Percentiles rank a stretch among this genome's conserved stretches.
phyloP scores from a whole-genome alignment of 495 filamentous ascomycete genomes.

The Podospora fimiseda region DNA sequence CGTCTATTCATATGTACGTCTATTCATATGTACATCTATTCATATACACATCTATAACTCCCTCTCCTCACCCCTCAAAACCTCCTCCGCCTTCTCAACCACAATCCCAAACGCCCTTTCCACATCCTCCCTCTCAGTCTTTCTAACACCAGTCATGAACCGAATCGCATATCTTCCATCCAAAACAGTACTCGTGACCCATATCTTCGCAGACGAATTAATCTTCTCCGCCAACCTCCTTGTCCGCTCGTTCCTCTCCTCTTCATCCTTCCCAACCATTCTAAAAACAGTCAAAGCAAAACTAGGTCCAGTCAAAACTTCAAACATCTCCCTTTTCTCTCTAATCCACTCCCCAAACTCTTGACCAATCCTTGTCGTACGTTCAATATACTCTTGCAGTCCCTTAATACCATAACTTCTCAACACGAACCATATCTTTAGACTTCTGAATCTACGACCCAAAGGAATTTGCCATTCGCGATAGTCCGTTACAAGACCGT shows the following conservation, averaged over 20 bases:
- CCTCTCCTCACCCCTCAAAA: conserved; percentile 12
- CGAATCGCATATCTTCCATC: conserved; percentile 76
- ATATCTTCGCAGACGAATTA: conserved; percentile 72
- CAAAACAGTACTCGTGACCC: conserved; percentile 72
- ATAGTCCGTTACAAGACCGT: conserved; percentile 89
- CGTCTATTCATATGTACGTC: no score
- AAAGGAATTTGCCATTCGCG: conserved; percentile 97
- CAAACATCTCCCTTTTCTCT: conserved; percentile 64
- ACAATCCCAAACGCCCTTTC: conserved; percentile 72
- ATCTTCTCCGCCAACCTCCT: conserved; percentile 72
- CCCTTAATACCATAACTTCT: conserved; percentile 78
- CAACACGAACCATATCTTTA: conserved; percentile 98
- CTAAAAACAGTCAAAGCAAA: conserved; percentile 80
- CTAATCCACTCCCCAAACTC: conserved; percentile 55
- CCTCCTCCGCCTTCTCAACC: conserved; percentile 59
- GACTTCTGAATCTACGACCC: conserved; percentile 78
- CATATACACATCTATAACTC: neutral
- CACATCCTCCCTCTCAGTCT: conserved; percentile 63
- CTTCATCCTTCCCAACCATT: conserved; percentile 35
- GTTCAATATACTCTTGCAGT: conserved; percentile 64
- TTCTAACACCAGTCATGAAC: conserved; percentile 64
- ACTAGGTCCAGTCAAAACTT: conserved; percentile 64
- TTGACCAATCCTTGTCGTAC: conserved; percentile 61
- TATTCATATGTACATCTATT: neutral
- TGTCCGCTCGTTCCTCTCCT: conserved; percentile 59